phyloP scores from a whole-genome alignment of 345 rosid species.

The Excoecaria agallocha region DNA sequence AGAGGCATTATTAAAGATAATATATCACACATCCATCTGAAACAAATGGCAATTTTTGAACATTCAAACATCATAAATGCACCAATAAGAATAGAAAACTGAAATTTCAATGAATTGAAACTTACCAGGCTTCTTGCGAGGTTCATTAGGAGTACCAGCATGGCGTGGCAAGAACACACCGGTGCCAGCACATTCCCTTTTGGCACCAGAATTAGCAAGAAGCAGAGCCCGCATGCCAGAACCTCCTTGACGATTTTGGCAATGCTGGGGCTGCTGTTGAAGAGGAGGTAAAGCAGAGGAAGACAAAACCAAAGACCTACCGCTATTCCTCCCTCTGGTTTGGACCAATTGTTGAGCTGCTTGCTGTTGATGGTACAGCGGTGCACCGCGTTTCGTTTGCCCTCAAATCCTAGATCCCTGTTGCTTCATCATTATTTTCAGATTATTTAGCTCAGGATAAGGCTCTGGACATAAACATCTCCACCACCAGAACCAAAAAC shows the following conservation, averaged over 20 bases:
- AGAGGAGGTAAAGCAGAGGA: conserved; percentile 58
- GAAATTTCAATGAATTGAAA: too few relatives aligned
- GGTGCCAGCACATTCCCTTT: conserved; percentile 68
- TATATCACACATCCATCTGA: too few relatives aligned
- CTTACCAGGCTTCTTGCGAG: conserved; percentile 69
- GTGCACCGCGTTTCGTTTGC: conserved; percentile 22
- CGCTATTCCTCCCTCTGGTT: conserved; percentile 1
- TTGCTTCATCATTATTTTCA: conserved; percentile 42
- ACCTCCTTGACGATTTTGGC: conserved; percentile 19
- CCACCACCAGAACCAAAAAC: too few relatives aligned
- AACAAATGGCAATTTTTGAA: too few relatives aligned
- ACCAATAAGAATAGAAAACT: too few relatives aligned
- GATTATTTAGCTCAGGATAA: too few relatives aligned
- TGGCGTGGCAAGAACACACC: conserved; percentile 92
- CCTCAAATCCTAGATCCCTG: conserved; percentile 24
- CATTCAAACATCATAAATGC: too few relatives aligned
- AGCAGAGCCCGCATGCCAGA: conserved; percentile 60
- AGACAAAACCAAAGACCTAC: conserved; percentile 36
- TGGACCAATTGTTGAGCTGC: conserved; percentile 7
- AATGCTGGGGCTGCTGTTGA: conserved; percentile 32
- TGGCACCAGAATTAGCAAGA: conserved; percentile 41
- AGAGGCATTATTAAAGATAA: too few relatives aligned
- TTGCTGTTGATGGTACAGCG: conserved; percentile 13
- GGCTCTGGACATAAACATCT: too few relatives aligned
- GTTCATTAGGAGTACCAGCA: conserved; percentile 23